These are phyloP conservation scores for Hypoxylon sp. DNA, from an alignment of 2,329 filamentous ascomycete genomes.

Conservation along the genomic window DNA sequence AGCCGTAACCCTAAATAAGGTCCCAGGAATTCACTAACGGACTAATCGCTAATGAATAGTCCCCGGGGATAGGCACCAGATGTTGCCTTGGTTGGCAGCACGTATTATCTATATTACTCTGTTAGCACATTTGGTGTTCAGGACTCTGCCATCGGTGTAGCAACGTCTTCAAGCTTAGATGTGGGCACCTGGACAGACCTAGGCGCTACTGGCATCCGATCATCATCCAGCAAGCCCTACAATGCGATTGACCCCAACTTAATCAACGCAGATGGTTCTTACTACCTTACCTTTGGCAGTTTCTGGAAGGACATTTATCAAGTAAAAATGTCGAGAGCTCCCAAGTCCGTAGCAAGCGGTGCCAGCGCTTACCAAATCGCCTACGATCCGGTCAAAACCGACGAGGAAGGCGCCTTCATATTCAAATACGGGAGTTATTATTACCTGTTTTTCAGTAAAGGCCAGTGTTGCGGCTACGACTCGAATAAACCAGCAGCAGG, in stretches of 20 bases:
- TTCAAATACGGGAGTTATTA: conserved; percentile 69
- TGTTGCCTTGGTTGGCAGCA: conserved; percentile 67
- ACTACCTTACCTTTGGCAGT: conserved; percentile 74
- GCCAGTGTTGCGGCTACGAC: conserved; percentile 72
- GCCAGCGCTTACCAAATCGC: conserved; percentile 63
- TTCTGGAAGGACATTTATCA: conserved; percentile 78
- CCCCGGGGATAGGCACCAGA: conserved; percentile 70
- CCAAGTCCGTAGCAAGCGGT: conserved; percentile 67
- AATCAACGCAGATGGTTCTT: conserved; percentile 59
- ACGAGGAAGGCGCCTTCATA: conserved; percentile 69
- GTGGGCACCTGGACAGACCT: conserved; percentile 72
- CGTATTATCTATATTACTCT: conserved; percentile 77
- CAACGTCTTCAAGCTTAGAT: conserved; percentile 63
- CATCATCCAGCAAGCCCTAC: conserved; percentile 61
- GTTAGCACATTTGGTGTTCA: conserved; percentile 75
- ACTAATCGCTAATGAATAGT: neutral
- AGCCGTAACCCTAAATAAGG: conserved; percentile 24
- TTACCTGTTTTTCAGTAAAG: conserved; percentile 73
- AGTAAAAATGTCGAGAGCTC: conserved; percentile 59
- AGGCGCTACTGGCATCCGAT: conserved; percentile 68
- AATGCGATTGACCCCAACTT: conserved; percentile 75
- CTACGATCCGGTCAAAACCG: conserved; percentile 65
- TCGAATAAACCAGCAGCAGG: conserved; percentile 64
- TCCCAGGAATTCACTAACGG: neutral
- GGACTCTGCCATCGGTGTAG: conserved; percentile 72